Percentiles rank a stretch among this genome's conserved stretches.
Evolutionary conservation across 371 early-diverging fungal species (phyloP).

Genomic region (Zopfochytrium polystomum): DNA sequence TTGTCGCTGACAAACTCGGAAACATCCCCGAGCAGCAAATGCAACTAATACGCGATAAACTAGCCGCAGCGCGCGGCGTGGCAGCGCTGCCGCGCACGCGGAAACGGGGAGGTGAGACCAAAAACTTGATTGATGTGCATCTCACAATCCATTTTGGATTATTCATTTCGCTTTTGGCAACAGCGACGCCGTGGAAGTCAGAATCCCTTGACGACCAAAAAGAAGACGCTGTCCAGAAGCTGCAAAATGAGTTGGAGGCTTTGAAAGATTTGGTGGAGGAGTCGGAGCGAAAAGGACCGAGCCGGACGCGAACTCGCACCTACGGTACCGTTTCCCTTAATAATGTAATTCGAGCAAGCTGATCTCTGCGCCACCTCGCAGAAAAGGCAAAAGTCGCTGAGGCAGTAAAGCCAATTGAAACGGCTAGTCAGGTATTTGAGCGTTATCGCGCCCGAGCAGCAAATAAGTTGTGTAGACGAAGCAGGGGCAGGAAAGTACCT

Average conservation of each 20-base stretch:
- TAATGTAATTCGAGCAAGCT: slow-evolving; percentile 2
- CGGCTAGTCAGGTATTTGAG: too few species aligned
- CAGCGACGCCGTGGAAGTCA: slow-evolving; percentile 1
- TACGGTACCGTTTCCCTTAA: too few species aligned
- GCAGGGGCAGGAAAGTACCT: too few species aligned
- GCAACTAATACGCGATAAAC: slow-evolving; percentile 20
- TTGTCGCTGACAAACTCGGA: slow-evolving; percentile 43
- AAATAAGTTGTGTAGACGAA: too few species aligned
- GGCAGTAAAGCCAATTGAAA: too few species aligned
- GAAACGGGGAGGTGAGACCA: slow-evolving; percentile 4
- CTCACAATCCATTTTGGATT: neutral
- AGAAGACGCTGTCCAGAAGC: slow-evolving; percentile 8
- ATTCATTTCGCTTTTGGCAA: neutral
- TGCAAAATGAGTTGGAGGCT: slow-evolving; percentile 18
- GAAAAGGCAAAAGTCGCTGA: too few species aligned
- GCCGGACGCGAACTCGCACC: too few species aligned
- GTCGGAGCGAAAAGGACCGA: neutral
- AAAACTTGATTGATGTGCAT: slow-evolving; percentile 3
- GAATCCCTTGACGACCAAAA: neutral
- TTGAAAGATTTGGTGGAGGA: slow-evolving; percentile 18
- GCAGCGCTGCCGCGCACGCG: neutral
- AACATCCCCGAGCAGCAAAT: slow-evolving; percentile 34
- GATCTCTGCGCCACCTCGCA: too few species aligned
- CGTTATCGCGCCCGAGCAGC: too few species aligned
- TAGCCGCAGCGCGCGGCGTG: slow-evolving; percentile 22